phyloP scores from a whole-genome alignment of 306 rosid species.

The Boehmeria nivea region DNA sequence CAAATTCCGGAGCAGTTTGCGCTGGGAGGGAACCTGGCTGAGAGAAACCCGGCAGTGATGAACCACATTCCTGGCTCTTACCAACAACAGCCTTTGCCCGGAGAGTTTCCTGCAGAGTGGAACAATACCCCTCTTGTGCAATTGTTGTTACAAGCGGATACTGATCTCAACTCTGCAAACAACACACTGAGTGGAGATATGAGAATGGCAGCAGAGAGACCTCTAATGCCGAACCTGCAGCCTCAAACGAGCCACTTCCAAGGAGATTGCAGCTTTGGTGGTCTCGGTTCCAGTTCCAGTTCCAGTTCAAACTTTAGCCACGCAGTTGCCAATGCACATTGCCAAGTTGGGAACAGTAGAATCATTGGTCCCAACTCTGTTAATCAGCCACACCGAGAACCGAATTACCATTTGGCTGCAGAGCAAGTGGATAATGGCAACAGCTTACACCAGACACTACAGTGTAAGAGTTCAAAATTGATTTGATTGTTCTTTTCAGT shows the following conservation, averaged over 20 bases:
- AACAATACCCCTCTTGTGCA: constrained; percentile 27
- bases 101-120: constrained; percentile 22
- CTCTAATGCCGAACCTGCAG: constrained; percentile 29
- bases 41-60: neutral
- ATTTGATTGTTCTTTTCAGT: neutral
- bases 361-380: too few species aligned
- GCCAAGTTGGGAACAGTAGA: too few species aligned
- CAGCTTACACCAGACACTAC: constrained; percentile 34
- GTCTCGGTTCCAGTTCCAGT: constrained; percentile 19
- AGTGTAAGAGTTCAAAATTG: constrained; percentile 33
- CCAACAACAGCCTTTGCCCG: constrained; percentile 13
- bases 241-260: constrained; percentile 19
- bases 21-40: constrained; percentile 14
- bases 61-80: constrained; percentile 27
- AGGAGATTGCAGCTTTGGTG: constrained; percentile 21
- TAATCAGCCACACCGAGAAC: too few species aligned
- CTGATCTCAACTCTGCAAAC: constrained; percentile 25
- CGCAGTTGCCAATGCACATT: constrained; percentile 29
- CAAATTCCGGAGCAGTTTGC: constrained; percentile 19
- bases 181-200: constrained; percentile 19
- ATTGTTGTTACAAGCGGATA: constrained; percentile 26
- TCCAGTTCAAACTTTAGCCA: constrained; percentile 15
- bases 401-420: too few species aligned
- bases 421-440: too few species aligned
- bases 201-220: constrained; percentile 36